Conservation (phyloP, 2,329 filamentous ascomycete species). For the Diaporthe destruens region DNA sequence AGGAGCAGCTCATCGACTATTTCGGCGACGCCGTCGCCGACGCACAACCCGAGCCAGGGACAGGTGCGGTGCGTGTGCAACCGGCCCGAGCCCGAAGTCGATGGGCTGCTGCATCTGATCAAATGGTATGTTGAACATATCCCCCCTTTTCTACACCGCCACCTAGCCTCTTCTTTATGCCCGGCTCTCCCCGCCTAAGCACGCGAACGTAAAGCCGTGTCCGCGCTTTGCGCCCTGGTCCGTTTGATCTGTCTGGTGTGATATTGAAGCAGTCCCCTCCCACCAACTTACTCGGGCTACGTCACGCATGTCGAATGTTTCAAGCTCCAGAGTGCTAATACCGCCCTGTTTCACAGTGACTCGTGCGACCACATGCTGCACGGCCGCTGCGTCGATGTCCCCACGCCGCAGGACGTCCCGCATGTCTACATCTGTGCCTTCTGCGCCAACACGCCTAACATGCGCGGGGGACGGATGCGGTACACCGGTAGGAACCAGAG, state of each 20-base stretch:
- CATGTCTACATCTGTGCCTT: conserved; percentile 74
- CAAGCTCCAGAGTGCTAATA: conserved; percentile 33
- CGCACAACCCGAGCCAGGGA: conserved; percentile 52
- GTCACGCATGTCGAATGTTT: neutral
- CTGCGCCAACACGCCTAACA: conserved; percentile 70
- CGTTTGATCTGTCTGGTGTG: neutral
- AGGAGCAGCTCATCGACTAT: conserved; percentile 53
- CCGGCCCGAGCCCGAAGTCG: conserved; percentile 54
- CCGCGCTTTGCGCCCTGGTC: neutral
- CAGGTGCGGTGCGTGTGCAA: conserved; percentile 71
- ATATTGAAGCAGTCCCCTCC: neutral
- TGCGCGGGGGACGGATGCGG: conserved; percentile 61
- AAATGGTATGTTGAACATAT: conserved; percentile 68
- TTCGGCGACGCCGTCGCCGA: conserved; percentile 61
- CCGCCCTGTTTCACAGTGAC: conserved; percentile 58
- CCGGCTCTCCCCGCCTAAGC: neutral
- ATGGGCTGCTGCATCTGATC: conserved; percentile 69
- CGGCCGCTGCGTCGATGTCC: conserved; percentile 71
- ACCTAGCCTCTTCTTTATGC: neutral
- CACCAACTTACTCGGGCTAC: neutral
- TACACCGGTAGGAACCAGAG: conserved; percentile 54
- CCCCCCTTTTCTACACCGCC: neutral
- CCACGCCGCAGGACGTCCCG: conserved; percentile 63
- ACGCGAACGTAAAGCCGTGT: neutral
- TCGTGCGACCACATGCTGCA: conserved; percentile 76